Base-by-base conservation (phyloP, 257 asterid species). In the Nemophila menziesii region DNA sequence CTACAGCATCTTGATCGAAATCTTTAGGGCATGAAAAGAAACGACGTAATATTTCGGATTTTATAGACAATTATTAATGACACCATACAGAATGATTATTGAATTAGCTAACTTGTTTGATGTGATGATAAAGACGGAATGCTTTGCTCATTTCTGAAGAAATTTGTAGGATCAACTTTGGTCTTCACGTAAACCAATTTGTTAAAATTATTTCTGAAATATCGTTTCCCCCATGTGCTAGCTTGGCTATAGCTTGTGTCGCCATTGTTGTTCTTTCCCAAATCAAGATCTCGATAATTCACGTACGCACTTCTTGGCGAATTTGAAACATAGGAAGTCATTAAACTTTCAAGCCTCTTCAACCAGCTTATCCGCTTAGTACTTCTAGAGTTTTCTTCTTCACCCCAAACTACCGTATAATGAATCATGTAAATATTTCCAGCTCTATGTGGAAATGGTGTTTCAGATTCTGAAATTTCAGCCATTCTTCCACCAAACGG, bases 401-500 rank as follows among this genome's bases (percentile, higher is more conserved):
- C 3, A 2, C 2, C 2, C 42, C 42, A 37, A 15, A 13, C 9
- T 11, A 11, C 42, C 1, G 2, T 12, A 37, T 37, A 37, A 3
- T 11, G 9, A 37, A 37, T 37, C 15, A 37, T 11, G 18, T 37
- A 37, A 1, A 37, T 13, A 11, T 12, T 37, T 8, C 42, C 42
- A 12, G 16, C 18, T 37, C 42, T 37, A 37, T 37, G 42, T 37
- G 42, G 18, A 8, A 37, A 37, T 2, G 42, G 42, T 37, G 15
- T 2, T 8, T 13, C 42, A 37, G 42, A 37, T 37, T 37, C 42
- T 37, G 42, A 37, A 18, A 37, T 37, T 37, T 37, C 42, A 37
- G 18, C 42, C 16, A 37, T 37, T 11, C 15, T 37, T 37, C 42
- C 42, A 37, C 42, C 42, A 37, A 1, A 13, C 1, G 42, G 16